A percentile compares a stretch with the other conserved stretches of the same genome.
Evolutionary conservation across 2,329 filamentous ascomycete species (phyloP).

Genomic region (Cladosporium sp.): DNA sequence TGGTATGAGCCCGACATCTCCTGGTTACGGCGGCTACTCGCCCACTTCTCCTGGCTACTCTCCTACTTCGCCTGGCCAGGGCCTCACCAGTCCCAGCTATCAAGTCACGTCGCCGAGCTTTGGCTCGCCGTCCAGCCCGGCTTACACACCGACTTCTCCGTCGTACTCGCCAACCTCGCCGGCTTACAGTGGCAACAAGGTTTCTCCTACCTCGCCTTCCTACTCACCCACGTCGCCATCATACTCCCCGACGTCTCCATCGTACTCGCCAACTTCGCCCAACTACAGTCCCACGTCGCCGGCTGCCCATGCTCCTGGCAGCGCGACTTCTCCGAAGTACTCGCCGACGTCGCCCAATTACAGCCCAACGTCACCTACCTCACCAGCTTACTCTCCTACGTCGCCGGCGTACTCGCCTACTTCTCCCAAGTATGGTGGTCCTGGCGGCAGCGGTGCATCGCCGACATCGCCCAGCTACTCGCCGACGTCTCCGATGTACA

Average conservation of each 20-base stretch:
- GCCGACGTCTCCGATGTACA: constrained; percentile 53
- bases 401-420: constrained; percentile 51
- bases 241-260: constrained; percentile 52
- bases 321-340: constrained; percentile 47
- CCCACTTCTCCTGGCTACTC: constrained; percentile 27
- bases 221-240: constrained; percentile 71
- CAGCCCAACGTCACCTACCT: constrained; percentile 53
- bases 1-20: constrained; percentile 69
- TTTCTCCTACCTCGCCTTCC: constrained; percentile 49
- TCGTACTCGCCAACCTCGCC: constrained; percentile 32
- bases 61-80: constrained; percentile 43
- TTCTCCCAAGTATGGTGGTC: constrained; percentile 36
- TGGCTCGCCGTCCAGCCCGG: constrained; percentile 47
- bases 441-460: constrained; percentile 43
- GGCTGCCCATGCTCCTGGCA: constrained; percentile 18
- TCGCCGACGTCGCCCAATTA: constrained; percentile 44
- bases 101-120: constrained; percentile 46
- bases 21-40: constrained; percentile 36
- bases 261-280: constrained; percentile 61
- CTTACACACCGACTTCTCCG: constrained; percentile 39
- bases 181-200: constrained; percentile 23
- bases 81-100: constrained; percentile 51
- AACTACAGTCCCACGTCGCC: constrained; percentile 42
- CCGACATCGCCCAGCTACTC: constrained; percentile 43
- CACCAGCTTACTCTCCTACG: constrained; percentile 55